phyloP scores from a whole-genome alignment of 2,329 filamentous ascomycete genomes.

The Stachybotrys echinatus region DNA sequence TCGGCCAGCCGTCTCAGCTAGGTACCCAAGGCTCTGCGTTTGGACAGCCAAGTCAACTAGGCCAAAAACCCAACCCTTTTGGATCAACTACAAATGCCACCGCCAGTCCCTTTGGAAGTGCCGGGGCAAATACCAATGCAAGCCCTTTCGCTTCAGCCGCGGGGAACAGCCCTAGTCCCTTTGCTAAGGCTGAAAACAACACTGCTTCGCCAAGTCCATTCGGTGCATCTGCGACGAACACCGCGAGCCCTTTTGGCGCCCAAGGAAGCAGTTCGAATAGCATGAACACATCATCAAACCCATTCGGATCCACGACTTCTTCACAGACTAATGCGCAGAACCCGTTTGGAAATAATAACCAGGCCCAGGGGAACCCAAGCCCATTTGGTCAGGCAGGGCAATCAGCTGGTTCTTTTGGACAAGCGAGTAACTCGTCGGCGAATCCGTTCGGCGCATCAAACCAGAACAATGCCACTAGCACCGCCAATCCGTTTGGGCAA shows the following conservation, averaged over 20 bases:
- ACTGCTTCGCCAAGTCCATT: slow-evolving; percentile 6
- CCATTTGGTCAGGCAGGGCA: slow-evolving; percentile 4
- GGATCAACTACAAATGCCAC: slow-evolving; percentile 11
- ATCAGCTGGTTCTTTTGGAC: slow-evolving; percentile 5
- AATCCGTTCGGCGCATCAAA: not conserved
- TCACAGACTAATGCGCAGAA: slow-evolving; percentile 8
- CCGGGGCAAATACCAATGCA: slow-evolving; percentile 4
- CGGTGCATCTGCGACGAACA: not conserved
- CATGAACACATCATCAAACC: slow-evolving; percentile 1
- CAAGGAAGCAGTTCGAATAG: not conserved
- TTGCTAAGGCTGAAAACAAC: slow-evolving; percentile 13
- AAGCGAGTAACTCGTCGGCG: not conserved
- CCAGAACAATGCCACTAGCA: slow-evolving; percentile 8
- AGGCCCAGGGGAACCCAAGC: slow-evolving; percentile 4
- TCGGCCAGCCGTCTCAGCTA: slow-evolving; percentile 23
- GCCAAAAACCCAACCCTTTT: slow-evolving; percentile 33
- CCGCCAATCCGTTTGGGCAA: slow-evolving; percentile 19
- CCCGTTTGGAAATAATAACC: slow-evolving; percentile 14
- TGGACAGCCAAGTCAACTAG: slow-evolving; percentile 29
- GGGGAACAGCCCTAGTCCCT: slow-evolving; percentile 19
- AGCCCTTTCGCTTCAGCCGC: slow-evolving; percentile 18
- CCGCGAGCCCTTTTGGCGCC: slow-evolving; percentile 4
- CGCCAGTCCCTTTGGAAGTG: not conserved
- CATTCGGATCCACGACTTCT: slow-evolving; percentile 6
- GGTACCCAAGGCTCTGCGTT: slow-evolving; percentile 17